Evolutionary conservation across 2,329 filamentous ascomycete genomes (phyloP), one percentile per base, ranked within the genome.

Genomic region (Colletotrichum sp.): DNA sequence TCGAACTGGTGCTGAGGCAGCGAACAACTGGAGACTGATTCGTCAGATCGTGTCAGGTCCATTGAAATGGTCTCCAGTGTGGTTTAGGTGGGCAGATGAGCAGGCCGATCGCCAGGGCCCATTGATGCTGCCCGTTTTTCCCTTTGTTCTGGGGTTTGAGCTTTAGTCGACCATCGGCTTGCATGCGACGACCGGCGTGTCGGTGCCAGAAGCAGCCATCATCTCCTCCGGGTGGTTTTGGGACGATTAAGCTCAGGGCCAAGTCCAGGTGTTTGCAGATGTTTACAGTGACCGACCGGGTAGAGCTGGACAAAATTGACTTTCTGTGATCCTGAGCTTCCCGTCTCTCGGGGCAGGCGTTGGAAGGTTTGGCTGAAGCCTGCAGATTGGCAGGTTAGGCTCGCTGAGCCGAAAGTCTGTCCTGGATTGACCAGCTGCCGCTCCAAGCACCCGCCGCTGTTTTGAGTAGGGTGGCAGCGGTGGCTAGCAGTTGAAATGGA

Each of bases 301-400:
- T 36, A 76, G n/a, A 73, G 74, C 74, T 69, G 59, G 74, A 32
- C 55, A 30, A 16, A 34, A 39, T 76, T 76, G 69, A 72, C 57
- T 69, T 68, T 65, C 30, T n/a, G 30, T 16, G n/a, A 30, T 34
- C 63, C 26, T 49, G 18, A 67, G 34, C 62, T 55, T 72, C 69
- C 52, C 62, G 55, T 32, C 12, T 72, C 7, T 72, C 39, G 12
- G 69, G 26, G 68, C 60, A 71, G 26, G 32, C 30, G 55, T 24
- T 39, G 24, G 39, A 68, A 67, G 30, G 65, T 36, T 68, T 62
- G 21, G 18, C 32, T 18, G 24, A 71, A 60, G 39, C 28, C n/a
- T 30, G 21, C 59, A 62, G 30, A 26, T 49, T 49, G 44, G 44
- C 32, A 24, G 24, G 15, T 39, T 52, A 68, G 39, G 67, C 52